Evolutionary conservation across 2,329 filamentous ascomycete genomes (phyloP), one percentile per base, ranked within the genome.

Genomic region (Penicillium sp.): DNA sequence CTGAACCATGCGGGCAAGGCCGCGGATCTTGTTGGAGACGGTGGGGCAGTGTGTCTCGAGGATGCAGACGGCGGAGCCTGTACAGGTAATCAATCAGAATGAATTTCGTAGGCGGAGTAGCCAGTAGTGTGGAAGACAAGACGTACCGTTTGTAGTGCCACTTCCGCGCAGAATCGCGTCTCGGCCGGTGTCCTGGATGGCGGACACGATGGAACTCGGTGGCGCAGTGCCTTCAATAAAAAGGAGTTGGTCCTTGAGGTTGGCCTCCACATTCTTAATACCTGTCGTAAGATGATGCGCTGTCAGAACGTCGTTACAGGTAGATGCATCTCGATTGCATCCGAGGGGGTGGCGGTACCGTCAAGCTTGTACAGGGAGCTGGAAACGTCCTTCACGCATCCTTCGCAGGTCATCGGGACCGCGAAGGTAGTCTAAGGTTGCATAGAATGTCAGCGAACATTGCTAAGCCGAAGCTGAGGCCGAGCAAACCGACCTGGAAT

Each of bases 111-210:
- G 24, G n/a, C 20, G n/a, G 24, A 24, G 13, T 18, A 18, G 23
- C 15, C 20, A 40, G 23, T 29, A 39, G 50, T 46, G 54, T 37
- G 54, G 47, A 40, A 42, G 42, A 28, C 29, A 13, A 40, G 24
- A 65, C 68, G 42, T 67, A 91, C 89, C 89, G 72, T 96, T 86
- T 66, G 89, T 86, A 61, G 79, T 81, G 56, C 93, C 93, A 52
- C 87, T 91, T 47, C 93, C 93, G 59, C 93, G 86, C 50, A 98
- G 75, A 65, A 98, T 96, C 40, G 92, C 92, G 80, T 97, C 92
- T 64, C 90, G 83, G 45, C 93, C 93, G 8, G 91, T 96, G 39
- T 80, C 78, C 74, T 96, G 88, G 56, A 97, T 95, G 6, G 92
- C 87, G 55, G 84, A 78, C 27, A 96, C 90, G 57, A 97, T 95